A percentile compares a stretch with the other conserved stretches of the same genome.
These are phyloP conservation scores for Puccinia polysora DNA, from an alignment of 1,284 basidiomycete genomes.

Conservation along the genomic window DNA sequence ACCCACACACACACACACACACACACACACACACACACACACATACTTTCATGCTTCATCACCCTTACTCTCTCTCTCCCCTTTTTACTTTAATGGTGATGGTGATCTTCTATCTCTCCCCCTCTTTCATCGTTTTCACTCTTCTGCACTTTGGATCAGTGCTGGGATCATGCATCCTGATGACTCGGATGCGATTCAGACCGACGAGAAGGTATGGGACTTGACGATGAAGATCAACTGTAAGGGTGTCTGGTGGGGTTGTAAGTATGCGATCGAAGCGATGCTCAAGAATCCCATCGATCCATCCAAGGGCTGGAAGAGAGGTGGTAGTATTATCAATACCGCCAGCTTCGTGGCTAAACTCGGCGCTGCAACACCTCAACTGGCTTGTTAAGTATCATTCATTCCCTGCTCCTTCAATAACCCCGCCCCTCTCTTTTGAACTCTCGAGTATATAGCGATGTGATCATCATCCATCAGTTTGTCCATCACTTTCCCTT, in stretches of 20 bases:
- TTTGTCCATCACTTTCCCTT: conserved; percentile 35
- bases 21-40: too few species aligned
- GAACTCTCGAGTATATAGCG: too few species aligned
- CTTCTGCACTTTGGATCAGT: not conserved
- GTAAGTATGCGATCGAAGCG: conserved; percentile 89
- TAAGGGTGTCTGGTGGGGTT: conserved; percentile 98
- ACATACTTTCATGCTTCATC: too few species aligned
- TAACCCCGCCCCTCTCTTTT: conserved; percentile 67
- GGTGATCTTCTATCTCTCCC: not conserved
- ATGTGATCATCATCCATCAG: too few species aligned
- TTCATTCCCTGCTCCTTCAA: conserved; percentile 17
- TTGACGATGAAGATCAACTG: conserved; percentile 68
- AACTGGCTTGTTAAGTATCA: conserved; percentile 73
- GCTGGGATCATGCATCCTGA: conserved; percentile 87
- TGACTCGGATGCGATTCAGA: conserved; percentile 90
- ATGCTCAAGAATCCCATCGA: conserved; percentile 88
- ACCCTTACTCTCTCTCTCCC: too few species aligned
- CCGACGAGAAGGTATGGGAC: conserved; percentile 86
- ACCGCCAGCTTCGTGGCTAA: conserved; percentile 91
- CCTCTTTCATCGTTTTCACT: conserved; percentile 24
- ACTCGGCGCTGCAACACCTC: conserved; percentile 89
- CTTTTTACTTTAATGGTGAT: too few species aligned
- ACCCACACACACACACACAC: too few species aligned
- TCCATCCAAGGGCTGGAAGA: conserved; percentile 68
- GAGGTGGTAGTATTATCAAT: conserved; percentile 92